Evolutionary conservation across 2,329 filamentous ascomycete species (phyloP).

Genomic region (Exophiala alcalophila): DNA sequence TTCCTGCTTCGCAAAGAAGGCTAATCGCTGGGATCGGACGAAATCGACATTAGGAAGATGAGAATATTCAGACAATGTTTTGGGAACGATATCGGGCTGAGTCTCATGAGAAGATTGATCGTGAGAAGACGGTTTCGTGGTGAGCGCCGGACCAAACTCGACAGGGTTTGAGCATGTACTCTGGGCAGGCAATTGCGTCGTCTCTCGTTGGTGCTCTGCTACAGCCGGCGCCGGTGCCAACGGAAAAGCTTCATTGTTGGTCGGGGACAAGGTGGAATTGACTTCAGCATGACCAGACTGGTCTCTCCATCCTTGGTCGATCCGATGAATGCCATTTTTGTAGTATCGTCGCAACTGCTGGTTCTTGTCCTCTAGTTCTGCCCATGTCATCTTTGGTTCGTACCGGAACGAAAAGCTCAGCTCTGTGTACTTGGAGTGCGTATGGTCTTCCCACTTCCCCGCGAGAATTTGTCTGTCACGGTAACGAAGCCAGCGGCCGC

Average conservation of each 20-base stretch:
- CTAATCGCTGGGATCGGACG: conserved; percentile 22
- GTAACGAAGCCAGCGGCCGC: conserved; percentile 21
- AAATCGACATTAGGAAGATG: conserved; percentile 13
- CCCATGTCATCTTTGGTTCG: conserved; percentile 19
- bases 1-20: conserved; percentile 25
- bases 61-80: background rate
- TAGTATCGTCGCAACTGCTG: conserved; percentile 16
- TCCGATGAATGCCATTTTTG: background rate
- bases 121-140: background rate
- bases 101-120: conserved; percentile 6
- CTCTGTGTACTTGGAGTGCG: background rate
- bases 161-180: conserved; percentile 2
- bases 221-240: no score
- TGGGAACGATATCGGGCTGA: background rate
- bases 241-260: background rate
- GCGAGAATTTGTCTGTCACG: conserved; percentile 20
- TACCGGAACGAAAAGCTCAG: conserved; percentile 23
- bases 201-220: no score
- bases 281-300: no score
- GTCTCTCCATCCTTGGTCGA: no score
- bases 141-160: background rate
- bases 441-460: conserved; percentile 10
- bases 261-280: no score
- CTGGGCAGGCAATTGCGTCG: no score
- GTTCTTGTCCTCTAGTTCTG: conserved; percentile 20